Evolutionary conservation across 768 basidiomycete genomes (phyloP).

Genomic region (Xanthoconium purpureum): DNA sequence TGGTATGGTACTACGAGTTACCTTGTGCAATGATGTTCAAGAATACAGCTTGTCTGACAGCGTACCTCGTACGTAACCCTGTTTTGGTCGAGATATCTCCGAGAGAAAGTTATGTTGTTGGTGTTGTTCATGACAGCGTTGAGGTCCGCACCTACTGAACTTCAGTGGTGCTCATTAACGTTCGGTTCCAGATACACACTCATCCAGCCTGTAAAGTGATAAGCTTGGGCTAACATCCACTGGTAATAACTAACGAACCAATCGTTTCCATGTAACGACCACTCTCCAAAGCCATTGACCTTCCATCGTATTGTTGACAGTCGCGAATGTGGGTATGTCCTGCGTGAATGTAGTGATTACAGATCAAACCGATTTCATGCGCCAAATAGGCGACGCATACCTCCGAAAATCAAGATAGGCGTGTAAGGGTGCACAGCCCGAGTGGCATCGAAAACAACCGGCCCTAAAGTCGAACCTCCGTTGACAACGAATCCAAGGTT

Average conservation of each 20-base stretch:
- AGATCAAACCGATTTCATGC: not conserved
- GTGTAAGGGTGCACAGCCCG: slow-evolving; percentile 68
- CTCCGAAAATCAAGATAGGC: slow-evolving; percentile 83
- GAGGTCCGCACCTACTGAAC: slow-evolving; percentile 45
- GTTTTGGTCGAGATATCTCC: slow-evolving; percentile 80
- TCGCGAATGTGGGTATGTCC: slow-evolving; percentile 49
- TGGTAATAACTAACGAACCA: slow-evolving; percentile 40
- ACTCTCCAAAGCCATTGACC: slow-evolving; percentile 56
- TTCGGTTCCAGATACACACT: slow-evolving; percentile 38
- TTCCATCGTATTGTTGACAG: slow-evolving; percentile 25
- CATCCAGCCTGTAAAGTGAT: slow-evolving; percentile 47
- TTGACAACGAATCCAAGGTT: not conserved
- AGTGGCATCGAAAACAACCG: slow-evolving; percentile 67
- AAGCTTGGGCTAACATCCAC: not conserved
- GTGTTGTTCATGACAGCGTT: slow-evolving; percentile 35
- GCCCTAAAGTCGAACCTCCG: slow-evolving; percentile 45
- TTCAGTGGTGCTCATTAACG: not conserved
- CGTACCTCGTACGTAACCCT: slow-evolving; percentile 70
- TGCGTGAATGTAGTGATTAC: slow-evolving; percentile 10
- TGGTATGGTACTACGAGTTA: slow-evolving; percentile 61
- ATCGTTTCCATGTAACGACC: slow-evolving; percentile 93
- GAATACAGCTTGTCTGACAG: not conserved
- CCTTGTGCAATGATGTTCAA: not conserved
- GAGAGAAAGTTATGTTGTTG: slow-evolving; percentile 56
- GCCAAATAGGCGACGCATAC: slow-evolving; percentile 25